Conservation (phyloP, 176 grass and related monocot genomes). For the Typha latifolia region DNA sequence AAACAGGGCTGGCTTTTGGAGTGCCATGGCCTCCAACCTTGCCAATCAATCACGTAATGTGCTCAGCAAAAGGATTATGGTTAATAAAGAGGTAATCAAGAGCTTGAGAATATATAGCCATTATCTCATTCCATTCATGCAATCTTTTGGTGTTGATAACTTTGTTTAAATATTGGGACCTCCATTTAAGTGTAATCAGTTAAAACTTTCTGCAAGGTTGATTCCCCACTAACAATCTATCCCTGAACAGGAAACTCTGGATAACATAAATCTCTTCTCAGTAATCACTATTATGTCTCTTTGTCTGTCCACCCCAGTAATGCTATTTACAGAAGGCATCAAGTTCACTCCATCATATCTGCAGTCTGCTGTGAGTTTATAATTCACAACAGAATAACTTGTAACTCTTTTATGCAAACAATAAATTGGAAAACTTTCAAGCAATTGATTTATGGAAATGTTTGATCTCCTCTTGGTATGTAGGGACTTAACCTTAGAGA, state of each 20-base stretch:
- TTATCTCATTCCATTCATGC: background rate
- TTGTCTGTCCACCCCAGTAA: slow-evolving; percentile 46
- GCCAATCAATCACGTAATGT: slow-evolving; percentile 71
- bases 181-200: background rate
- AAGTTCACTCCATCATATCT: slow-evolving; percentile 63
- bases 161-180: background rate
- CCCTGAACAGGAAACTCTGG: slow-evolving; percentile 41
- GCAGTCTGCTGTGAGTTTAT: slow-evolving; percentile 37
- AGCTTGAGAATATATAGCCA: background rate
- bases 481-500: slow-evolving; percentile 81
- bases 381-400: background rate
- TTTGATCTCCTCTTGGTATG: slow-evolving; percentile 19
- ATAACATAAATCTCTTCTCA: slow-evolving; percentile 77
- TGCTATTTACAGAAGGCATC: slow-evolving; percentile 45
- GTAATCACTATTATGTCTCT: slow-evolving; percentile 57
- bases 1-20: slow-evolving; percentile 79
- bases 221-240: background rate
- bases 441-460: no score
- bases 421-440: no score
- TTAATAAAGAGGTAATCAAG: slow-evolving; percentile 36
- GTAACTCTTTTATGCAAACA: background rate
- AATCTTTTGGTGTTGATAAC: slow-evolving; percentile 2
- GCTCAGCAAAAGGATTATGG: slow-evolving; percentile 63
- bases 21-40: slow-evolving; percentile 81
- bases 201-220: background rate